These are phyloP conservation scores for Echinosophora koreensis DNA, from an alignment of 306 rosid species.

Conservation along the genomic window DNA sequence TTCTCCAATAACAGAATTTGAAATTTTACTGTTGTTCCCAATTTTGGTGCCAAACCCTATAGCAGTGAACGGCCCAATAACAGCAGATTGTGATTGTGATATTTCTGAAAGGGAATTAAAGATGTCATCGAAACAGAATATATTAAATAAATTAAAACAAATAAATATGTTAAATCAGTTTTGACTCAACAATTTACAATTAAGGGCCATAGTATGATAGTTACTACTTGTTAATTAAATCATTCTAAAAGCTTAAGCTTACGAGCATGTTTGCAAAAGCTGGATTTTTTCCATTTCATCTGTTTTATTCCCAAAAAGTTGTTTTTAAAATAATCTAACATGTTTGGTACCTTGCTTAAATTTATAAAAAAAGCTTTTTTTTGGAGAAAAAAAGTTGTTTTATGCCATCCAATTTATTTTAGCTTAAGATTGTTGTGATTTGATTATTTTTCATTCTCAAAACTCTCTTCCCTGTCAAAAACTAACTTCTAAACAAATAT, in stretches of 20 bases:
- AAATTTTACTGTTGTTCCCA: slow-evolving; percentile 70
- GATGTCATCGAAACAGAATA: slow-evolving; percentile 43
- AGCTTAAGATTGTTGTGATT: too few relatives aligned
- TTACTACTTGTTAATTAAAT: slow-evolving; percentile 31
- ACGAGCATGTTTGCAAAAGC: too few relatives aligned
- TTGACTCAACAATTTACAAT: slow-evolving; percentile 20
- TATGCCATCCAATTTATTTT: too few relatives aligned
- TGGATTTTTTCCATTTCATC: too few relatives aligned
- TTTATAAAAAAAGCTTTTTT: too few relatives aligned
- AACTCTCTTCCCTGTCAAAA: too few relatives aligned
- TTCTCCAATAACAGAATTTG: slow-evolving; percentile 83
- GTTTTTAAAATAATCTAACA: too few relatives aligned
- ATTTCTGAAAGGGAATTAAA: slow-evolving; percentile 62
- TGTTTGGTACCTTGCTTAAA: too few relatives aligned
- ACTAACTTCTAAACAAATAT: too few relatives aligned
- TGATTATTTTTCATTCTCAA: too few relatives aligned
- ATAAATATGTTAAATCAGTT: slow-evolving; percentile 4
- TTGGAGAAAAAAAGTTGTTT: too few relatives aligned
- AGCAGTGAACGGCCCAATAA: slow-evolving; percentile 83
- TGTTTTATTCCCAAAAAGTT: too few relatives aligned
- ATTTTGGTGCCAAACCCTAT: slow-evolving; percentile 88
- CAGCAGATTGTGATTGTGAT: slow-evolving; percentile 83
- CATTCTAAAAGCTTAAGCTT: slow-evolving; percentile 22
- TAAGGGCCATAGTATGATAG: neutral
- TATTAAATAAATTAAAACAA: slow-evolving; percentile 9